Base-by-base conservation (phyloP, 139 green algal genomes). In the Micromonas commoda region DNA sequence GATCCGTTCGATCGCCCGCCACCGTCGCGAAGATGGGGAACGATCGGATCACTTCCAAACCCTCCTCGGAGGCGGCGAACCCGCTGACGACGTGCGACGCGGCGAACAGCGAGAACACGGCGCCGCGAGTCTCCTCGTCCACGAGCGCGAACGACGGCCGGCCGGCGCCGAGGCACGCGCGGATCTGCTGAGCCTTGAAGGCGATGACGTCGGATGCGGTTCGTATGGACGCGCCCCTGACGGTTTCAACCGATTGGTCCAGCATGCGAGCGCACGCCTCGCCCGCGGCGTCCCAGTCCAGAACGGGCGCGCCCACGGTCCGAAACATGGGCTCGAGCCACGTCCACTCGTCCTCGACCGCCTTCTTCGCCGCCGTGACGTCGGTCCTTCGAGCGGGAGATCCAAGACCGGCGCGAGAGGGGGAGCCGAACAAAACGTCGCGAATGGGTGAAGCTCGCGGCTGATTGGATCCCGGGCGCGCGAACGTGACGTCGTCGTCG, bases 1-100 rank as follows among this genome's bases (percentile, higher is more conserved):
- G 4, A 23, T 60, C 69, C 6, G 45, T 34, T 23, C 70, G 31
- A 4, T 53, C 60, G n/a, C 75, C 75, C 16, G 34, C 31, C 9
- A 29, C 76, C 2, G 79, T 71, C 6, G 26, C 33, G 75, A 74
- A 83, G 9, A 83, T 80, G 1, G 79, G 79, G 9, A 83, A 60
- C 31, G 73, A 77, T 24, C 51, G 33, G 20, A 80, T 19, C 31
- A 80, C 28, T 1, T 32, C 32, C 26, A 80, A 16, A 57, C 45
- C 45, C 45, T 57, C 21, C 28, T 80, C 78, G 21, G 34, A 33
- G 4, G 67, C 31, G 16, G 63, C 65, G 32, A 77, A 81, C 23
- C 34, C 13, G 54, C 2, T 31, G 70, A 35, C n/a, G 3, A 24
- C 35, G 37, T 52, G 37, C 31, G 21, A 34, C 28, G 70, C n/a